Base-by-base conservation (phyloP, 2,329 filamentous ascomycete genomes). In the Alternaria rosae region DNA sequence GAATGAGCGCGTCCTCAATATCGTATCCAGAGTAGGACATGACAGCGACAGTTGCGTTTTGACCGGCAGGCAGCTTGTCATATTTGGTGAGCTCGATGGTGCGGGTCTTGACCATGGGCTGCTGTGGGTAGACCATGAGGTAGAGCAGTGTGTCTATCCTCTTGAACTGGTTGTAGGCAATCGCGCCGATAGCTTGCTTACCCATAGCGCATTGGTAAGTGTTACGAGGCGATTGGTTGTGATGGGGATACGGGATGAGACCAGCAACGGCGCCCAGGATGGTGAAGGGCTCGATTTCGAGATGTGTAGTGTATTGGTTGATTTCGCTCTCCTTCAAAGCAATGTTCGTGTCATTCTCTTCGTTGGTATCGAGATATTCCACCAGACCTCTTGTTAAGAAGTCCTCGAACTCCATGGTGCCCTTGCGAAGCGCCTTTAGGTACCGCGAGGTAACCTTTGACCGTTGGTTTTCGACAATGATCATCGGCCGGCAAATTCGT, bases 161-260 rank as follows among this genome's bases (percentile, higher is more conserved):
- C 73, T 94, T 92, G 82, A 97, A 97, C 79, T 99, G 95, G 77
- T 99, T 99, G 77, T 97, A 97, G 15, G 94, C 95, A 76, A 99
- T 98, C 32, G 94, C 94, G 32, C 95, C 95, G 78, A 99, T 98
- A 41, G 95, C 95, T 91, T 99, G 95, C 83, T 99, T 99, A 87
- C 95, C 95, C 95, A 99, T 99, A 82, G 95, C 95, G 82, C 94
- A 97, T 85, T 98, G 94, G 76, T 99, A 99, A 0, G 95, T 99
- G 78, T 99, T 99, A 85, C 95, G 88, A 10, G 95, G 95, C 15
- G 96, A 99, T 79, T 99, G 95, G 80, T 99, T 99, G 84, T 99
- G 95, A 79, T 99, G 95, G 9, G 95, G 95, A 76, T 98, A 99
- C 5, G 95, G 95, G 77, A 99, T 99, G 38, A 99, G 85, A 44